Conservation (phyloP, 352 stramenopile genomes). For the Phytophthora cryptogea region DNA sequence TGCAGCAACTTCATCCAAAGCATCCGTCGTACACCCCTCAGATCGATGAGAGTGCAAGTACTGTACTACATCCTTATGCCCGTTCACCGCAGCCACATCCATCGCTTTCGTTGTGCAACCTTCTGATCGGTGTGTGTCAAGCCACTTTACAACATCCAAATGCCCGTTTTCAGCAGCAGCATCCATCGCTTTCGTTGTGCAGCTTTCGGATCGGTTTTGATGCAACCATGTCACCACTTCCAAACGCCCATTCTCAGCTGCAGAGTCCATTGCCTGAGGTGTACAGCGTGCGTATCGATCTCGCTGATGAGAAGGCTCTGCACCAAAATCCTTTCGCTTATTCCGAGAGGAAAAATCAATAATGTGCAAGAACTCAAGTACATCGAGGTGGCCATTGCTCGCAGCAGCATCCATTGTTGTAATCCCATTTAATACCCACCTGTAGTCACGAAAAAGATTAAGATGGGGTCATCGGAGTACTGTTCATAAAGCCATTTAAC, state of each 20-base stretch:
- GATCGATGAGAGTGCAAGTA: conserved; percentile 1
- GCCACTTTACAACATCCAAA: conserved; percentile 9
- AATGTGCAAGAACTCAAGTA: no score
- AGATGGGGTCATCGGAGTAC: no score
- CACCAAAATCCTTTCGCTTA: no score
- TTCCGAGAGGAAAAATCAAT: no score
- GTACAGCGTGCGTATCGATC: no score
- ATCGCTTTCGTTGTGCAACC: neutral
- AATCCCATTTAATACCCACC: no score
- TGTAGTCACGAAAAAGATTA: no score
- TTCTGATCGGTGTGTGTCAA: neutral
- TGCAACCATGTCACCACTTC: conserved; percentile 9
- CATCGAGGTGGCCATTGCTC: no score
- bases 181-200: neutral
- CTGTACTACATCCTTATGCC: conserved; percentile 5
- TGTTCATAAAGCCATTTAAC: no score
- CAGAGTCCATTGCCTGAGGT: no score
- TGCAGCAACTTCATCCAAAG: conserved; percentile 4
- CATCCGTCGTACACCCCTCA: neutral
- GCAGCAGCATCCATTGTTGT: no score
- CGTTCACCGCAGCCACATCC: neutral
- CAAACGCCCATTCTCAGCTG: conserved; percentile 1
- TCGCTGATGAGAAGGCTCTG: no score
- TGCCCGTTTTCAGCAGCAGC: neutral
- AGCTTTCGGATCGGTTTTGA: neutral